Evolutionary conservation across 495 filamentous ascomycete species (phyloP), one percentile per base, ranked within the genome.

Genomic region (Penicillium maclennaniae): DNA sequence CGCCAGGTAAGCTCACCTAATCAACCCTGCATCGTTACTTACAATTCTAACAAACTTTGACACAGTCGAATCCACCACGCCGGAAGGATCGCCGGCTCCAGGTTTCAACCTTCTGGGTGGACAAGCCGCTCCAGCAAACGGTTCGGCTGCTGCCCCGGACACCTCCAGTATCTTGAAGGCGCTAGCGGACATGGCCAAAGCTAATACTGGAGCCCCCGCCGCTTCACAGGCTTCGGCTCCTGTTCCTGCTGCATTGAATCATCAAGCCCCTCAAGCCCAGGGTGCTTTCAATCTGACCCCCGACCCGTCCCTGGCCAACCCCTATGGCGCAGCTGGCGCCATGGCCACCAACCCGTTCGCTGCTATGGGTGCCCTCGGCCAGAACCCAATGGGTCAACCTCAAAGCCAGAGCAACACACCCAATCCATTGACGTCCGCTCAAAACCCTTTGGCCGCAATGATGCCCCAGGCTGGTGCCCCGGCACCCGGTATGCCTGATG

Each of bases 151-250:
- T 56, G 71, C 80, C 14, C 76, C 76, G 51, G 81, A 87, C 64
- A 87, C 85, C 20, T 83, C 83, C 19, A 80, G 79, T 53, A 91
- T 95, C 63, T 75, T 93, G 75, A 88, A 87, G 62, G 87, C 87
- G 27, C 79, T 95, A 52, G 88, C 89, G 42, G 88, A 88, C 59
- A 90, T 95, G 76, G 88, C 88, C 36, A 87, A 90, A 50, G 86
- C 91, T 67, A 92, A 87, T 67, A 79, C 84, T 48, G 71, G 81
- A 12, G 78, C 84, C 9, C 80, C 87, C 23, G 71, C 76, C 62
- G 78, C 68, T 49, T 68, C 78, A 20, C 70, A 66, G 53, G 62
- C 80, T 45, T 70, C 79, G 41, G 72, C 80, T 42, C 73, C 68
- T 40, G 58, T 68, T 50, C 79, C 82, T 65, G 81, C 74, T 74